Percentiles rank a stretch among this genome's conserved stretches.
Conservation (phyloP, 257 asterid species). For the Capsicum pubescens region DNA sequence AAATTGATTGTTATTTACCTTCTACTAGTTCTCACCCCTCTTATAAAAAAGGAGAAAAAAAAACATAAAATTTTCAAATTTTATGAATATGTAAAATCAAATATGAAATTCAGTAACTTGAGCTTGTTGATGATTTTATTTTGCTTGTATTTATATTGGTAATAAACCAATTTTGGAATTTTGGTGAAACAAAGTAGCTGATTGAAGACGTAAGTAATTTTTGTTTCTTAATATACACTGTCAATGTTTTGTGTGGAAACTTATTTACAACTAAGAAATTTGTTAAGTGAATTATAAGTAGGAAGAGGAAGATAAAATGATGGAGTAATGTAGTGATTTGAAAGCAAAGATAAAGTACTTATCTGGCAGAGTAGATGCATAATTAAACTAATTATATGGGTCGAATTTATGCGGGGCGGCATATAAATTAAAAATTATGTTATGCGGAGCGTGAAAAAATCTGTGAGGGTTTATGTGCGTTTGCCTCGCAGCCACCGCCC, state of each 20-base stretch:
- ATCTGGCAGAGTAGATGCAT: background rate
- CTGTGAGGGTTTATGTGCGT: no score
- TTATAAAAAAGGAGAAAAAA: no score
- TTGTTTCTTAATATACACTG: no score
- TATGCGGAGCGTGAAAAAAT: no score
- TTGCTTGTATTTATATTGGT: background rate
- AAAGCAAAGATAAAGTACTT: background rate
- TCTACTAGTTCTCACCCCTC: no score
- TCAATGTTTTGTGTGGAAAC: background rate
- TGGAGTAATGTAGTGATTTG: background rate
- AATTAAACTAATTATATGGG: background rate
- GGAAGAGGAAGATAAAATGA: background rate
- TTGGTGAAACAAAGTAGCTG: background rate
- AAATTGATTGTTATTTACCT: no score
- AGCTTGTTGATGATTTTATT: background rate
- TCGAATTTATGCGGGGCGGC: no score
- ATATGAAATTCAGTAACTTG: conserved; percentile 39
- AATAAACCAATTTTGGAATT: background rate
- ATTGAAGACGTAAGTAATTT: background rate
- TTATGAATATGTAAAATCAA: no score
- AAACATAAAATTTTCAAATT: no score
- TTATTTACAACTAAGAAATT: background rate
- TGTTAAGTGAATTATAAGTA: background rate
- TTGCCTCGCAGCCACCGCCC: no score
- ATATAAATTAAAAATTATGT: no score